A percentile compares a stretch with the other conserved stretches of the same genome.
Evolutionary conservation across 306 rosid species (phyloP).

Genomic region (Calophaca sinica): DNA sequence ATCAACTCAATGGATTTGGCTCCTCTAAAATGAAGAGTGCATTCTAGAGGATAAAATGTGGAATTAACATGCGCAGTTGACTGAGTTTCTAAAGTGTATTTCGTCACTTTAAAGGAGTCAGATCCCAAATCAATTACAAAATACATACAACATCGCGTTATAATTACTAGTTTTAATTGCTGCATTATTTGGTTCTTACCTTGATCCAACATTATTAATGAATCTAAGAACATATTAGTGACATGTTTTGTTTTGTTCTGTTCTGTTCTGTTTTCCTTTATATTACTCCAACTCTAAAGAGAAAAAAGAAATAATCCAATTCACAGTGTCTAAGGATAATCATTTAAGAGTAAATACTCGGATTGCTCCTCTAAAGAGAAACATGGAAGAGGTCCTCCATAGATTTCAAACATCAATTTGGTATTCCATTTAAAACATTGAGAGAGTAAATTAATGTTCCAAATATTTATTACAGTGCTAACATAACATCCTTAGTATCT

Average conservation of each 20-base stretch:
- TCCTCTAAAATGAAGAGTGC: neutral
- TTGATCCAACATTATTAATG: neutral
- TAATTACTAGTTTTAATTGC: neutral
- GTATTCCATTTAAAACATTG: constrained; percentile 5
- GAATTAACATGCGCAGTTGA: neutral
- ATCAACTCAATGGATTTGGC: neutral
- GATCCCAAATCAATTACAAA: neutral
- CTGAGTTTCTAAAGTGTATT: neutral
- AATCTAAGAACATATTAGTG: neutral
- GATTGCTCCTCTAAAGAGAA: neutral
- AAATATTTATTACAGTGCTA: neutral
- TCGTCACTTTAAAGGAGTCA: neutral
- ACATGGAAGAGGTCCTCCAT: neutral
- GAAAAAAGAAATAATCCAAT: neutral
- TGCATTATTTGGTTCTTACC: neutral
- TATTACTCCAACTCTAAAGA: neutral
- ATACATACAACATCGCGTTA: neutral
- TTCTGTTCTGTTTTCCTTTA: neutral
- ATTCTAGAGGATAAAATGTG: neutral
- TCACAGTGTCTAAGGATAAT: constrained; percentile 15
- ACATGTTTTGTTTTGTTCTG: neutral
- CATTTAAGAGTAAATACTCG: neutral
- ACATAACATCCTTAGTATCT: neutral
- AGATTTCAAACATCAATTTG: neutral
- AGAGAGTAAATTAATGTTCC: neutral